phyloP scores from a whole-genome alignment of 1,284 basidiomycete genomes.

The Boletus semigastroideus region DNA sequence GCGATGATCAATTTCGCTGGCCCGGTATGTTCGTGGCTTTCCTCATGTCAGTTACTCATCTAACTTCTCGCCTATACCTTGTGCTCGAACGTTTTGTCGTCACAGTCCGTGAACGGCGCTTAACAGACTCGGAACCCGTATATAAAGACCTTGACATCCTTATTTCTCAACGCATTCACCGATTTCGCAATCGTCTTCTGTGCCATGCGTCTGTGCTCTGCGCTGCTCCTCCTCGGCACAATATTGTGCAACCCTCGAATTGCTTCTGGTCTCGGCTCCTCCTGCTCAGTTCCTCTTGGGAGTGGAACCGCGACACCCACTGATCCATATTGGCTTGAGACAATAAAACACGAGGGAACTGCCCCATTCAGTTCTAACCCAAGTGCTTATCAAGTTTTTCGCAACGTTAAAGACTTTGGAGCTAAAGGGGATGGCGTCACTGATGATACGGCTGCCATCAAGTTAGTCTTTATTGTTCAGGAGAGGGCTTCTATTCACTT shows the following conservation, averaged over 20 bases:
- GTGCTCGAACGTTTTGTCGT: no score
- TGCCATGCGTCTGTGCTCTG: conserved; percentile 12
- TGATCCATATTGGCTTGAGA: conserved; percentile 61
- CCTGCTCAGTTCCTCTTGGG: conserved; percentile 18
- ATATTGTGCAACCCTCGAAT: conserved; percentile 3
- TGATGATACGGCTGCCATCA: conserved; percentile 32
- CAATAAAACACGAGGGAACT: conserved; percentile 54
- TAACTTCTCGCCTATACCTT: no score
- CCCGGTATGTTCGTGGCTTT: no score
- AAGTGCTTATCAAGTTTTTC: conserved; percentile 62
- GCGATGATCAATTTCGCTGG: no score
- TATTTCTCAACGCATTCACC: background rate
- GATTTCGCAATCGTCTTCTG: background rate
- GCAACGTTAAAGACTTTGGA: conserved; percentile 33
- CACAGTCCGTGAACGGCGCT: no score
- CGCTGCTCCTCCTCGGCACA: conserved; percentile 13
- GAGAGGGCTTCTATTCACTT: background rate
- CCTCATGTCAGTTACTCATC: no score
- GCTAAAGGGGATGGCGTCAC: conserved; percentile 31
- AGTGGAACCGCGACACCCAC: conserved; percentile 16
- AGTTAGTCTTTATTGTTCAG: conserved; percentile 10
- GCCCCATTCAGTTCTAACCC: conserved; percentile 59
- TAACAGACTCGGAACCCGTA: no score
- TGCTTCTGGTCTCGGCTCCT: conserved; percentile 24
- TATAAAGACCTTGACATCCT: no score